Evolutionary conservation across 176 grass and related monocot genomes (phyloP).

Genomic region (Oryza brachyantha): DNA sequence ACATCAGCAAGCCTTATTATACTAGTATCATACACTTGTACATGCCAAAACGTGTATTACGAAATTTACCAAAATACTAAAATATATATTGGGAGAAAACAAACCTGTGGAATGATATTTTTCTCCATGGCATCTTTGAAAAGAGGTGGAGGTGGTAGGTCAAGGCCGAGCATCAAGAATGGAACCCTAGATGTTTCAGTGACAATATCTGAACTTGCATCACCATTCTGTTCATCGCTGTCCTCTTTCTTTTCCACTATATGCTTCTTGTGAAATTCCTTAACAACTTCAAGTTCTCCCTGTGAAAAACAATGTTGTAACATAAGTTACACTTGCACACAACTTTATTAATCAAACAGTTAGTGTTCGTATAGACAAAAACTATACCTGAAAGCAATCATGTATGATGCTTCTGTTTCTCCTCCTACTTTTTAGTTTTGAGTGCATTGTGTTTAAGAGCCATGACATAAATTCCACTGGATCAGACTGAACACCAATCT

Average conservation of each 20-base stretch:
- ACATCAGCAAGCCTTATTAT: background rate
- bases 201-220: conserved; percentile 33
- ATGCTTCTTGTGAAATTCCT: conserved; percentile 69
- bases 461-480: conserved; percentile 97
- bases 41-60: background rate
- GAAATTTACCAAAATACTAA: background rate
- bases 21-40: background rate
- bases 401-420: conserved; percentile 92
- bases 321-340: background rate
- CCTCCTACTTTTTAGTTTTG: conserved; percentile 72
- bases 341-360: background rate
- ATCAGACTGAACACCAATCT: conserved; percentile 97
- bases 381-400: conserved; percentile 89
- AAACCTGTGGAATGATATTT: conserved; percentile 99
- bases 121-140: conserved; percentile 99
- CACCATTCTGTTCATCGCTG: conserved; percentile 51
- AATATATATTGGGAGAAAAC: background rate
- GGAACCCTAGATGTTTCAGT: conserved; percentile 79
- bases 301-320: conserved; percentile 36
- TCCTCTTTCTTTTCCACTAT: conserved; percentile 58
- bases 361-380: conserved; percentile 22
- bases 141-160: conserved; percentile 93
- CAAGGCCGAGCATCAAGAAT: conserved; percentile 94
- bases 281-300: conserved; percentile 97
- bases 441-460: conserved; percentile 88